A percentile compares a stretch with the other conserved stretches of the same genome.
Conservation (phyloP, 305 asterid genomes). For the Petunia hybrid region DNA sequence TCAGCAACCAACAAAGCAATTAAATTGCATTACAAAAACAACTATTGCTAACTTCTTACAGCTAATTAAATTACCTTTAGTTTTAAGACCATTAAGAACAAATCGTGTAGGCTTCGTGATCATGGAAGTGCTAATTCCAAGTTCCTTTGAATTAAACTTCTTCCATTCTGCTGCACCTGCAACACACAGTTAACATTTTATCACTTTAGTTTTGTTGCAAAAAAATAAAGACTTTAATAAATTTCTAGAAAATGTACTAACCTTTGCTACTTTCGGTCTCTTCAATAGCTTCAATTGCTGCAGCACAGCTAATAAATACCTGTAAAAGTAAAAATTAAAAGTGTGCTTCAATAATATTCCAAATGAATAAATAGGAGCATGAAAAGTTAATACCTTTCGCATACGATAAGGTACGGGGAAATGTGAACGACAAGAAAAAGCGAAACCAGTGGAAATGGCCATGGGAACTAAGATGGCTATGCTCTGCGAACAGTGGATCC, state of each 20-base stretch:
- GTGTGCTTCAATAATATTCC: not conserved
- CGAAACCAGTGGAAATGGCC: slow-evolving; percentile 73
- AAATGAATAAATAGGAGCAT: not conserved
- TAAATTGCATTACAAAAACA: not conserved
- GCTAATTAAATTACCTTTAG: slow-evolving; percentile 54
- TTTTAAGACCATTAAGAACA: slow-evolving; percentile 78
- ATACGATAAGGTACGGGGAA: slow-evolving; percentile 51
- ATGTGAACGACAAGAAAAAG: slow-evolving; percentile 62
- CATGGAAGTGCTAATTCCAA: slow-evolving; percentile 76
- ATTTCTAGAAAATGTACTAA: slow-evolving; percentile 32
- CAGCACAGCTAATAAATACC: slow-evolving; percentile 58
- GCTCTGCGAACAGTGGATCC: not conserved
- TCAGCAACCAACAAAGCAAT: not conserved
- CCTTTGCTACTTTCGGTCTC: slow-evolving; percentile 60
- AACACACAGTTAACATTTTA: slow-evolving; percentile 40
- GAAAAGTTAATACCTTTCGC: slow-evolving; percentile 48
- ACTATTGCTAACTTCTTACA: not conserved
- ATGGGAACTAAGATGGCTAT: slow-evolving; percentile 34
- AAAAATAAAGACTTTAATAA: not conserved
- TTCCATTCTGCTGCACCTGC: slow-evolving; percentile 59
- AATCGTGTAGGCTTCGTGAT: slow-evolving; percentile 69
- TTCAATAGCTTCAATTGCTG: slow-evolving; percentile 67
- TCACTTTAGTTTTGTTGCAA: slow-evolving; percentile 34
- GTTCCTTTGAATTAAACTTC: slow-evolving; percentile 71
- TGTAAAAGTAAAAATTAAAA: slow-evolving; percentile 16